A percentile compares a stretch with the other conserved stretches of the same genome.
Conservation (phyloP, 495 filamentous ascomycete genomes). For the Podospora tetraspora region DNA sequence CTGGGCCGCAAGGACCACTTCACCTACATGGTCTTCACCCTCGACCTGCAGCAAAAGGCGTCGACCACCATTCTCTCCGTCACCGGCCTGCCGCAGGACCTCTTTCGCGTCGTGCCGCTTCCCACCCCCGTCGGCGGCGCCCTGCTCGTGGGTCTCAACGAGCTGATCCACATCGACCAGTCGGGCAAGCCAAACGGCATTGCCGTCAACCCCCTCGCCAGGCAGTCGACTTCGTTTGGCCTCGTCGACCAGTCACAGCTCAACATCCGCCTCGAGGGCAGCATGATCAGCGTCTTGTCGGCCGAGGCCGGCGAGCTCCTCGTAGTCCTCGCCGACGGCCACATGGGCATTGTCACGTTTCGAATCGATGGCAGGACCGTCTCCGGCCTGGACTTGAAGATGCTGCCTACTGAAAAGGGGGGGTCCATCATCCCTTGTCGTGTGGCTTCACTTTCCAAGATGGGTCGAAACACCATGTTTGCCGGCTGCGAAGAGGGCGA, state of each 20-base stretch:
- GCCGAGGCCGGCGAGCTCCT: constrained; percentile 74
- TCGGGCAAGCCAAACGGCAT: constrained; percentile 88
- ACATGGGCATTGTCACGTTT: constrained; percentile 72
- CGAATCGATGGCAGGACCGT: constrained; percentile 89
- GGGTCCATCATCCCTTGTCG: constrained; percentile 55
- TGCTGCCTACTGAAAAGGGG: constrained; percentile 54
- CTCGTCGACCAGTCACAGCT: constrained; percentile 83
- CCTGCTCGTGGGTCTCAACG: constrained; percentile 79
- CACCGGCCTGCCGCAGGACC: constrained; percentile 76
- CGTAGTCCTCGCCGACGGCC: constrained; percentile 72
- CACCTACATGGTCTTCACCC: constrained; percentile 87
- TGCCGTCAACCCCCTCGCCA: constrained; percentile 87
- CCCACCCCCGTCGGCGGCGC: constrained; percentile 83
- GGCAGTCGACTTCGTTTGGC: constrained; percentile 67
- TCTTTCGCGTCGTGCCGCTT: constrained; percentile 78
- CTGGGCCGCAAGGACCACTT: constrained; percentile 80
- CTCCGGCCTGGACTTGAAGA: constrained; percentile 68
- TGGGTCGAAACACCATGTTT: constrained; percentile 72
- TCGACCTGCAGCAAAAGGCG: constrained; percentile 89
- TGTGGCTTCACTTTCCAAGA: constrained; percentile 61
- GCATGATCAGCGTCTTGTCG: constrained; percentile 68
- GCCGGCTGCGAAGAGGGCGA: constrained; percentile 81
- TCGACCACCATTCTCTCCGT: constrained; percentile 91
- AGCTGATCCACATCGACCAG: constrained; percentile 94
- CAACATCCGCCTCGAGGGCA: constrained; percentile 74